phyloP scores from a whole-genome alignment of 352 stramenopile genomes.

The Pythium oligandrum region DNA sequence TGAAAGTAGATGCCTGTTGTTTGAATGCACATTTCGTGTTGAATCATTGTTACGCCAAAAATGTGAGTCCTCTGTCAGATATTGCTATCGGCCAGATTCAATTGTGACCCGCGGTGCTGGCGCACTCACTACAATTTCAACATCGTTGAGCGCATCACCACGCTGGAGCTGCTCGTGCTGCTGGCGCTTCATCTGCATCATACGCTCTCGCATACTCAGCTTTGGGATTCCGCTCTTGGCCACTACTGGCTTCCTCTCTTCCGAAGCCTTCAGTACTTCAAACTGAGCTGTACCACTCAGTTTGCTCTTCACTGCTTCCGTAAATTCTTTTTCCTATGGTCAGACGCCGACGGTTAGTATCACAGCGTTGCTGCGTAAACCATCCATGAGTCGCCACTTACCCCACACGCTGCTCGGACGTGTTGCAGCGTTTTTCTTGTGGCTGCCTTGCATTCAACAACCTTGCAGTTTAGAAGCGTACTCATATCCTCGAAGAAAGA shows the following conservation, averaged over 20 bases:
- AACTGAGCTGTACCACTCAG: slow-evolving; percentile 44
- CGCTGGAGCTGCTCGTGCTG: slow-evolving; percentile 4
- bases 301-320: slow-evolving; percentile 48
- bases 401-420: slow-evolving; percentile 39
- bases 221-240: slow-evolving; percentile 16
- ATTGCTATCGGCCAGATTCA: too few species aligned
- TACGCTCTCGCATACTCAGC: slow-evolving; percentile 23
- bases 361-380: background rate
- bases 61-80: too few species aligned
- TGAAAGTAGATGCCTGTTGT: too few species aligned
- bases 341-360: background rate
- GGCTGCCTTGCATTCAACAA: slow-evolving; percentile 63
- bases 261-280: slow-evolving; percentile 59
- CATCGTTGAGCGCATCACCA: too few species aligned
- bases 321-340: slow-evolving; percentile 44
- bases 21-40: too few species aligned
- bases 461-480: slow-evolving; percentile 57
- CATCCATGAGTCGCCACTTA: slow-evolving; percentile 14
- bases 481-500: slow-evolving; percentile 54
- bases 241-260: slow-evolving; percentile 26
- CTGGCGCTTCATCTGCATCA: slow-evolving; percentile 25
- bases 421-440: slow-evolving; percentile 48
- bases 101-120: too few species aligned
- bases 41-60: too few species aligned
- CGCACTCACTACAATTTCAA: too few species aligned